A percentile compares a stretch with the other conserved stretches of the same genome.
Conservation (phyloP, 345 rosid genomes). For the Heritiera littoralis region DNA sequence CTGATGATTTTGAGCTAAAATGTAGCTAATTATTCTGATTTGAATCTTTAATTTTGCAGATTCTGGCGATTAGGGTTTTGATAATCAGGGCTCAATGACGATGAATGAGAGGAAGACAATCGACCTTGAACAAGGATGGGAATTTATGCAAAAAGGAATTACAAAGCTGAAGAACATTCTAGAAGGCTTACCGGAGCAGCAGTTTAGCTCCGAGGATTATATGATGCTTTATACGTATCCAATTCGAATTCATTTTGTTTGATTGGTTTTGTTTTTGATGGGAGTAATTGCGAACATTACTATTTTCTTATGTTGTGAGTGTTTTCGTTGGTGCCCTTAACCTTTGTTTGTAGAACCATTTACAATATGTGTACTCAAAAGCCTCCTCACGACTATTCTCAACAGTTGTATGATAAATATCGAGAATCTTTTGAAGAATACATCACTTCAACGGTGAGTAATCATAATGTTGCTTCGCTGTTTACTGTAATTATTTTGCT, state of each 20-base stretch:
- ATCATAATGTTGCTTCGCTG: background rate
- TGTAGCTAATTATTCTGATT: slow-evolving; percentile 10
- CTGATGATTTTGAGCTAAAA: slow-evolving; percentile 14
- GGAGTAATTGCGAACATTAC: background rate
- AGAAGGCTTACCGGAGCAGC: slow-evolving; percentile 49
- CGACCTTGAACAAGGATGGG: slow-evolving; percentile 64
- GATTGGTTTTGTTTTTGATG: background rate
- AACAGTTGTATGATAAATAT: slow-evolving; percentile 68
- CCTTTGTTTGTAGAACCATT: slow-evolving; percentile 45
- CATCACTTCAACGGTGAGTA: slow-evolving; percentile 48
- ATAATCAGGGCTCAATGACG: slow-evolving; percentile 21
- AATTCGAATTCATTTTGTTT: slow-evolving; percentile 7
- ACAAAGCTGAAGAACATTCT: slow-evolving; percentile 56
- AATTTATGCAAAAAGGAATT: slow-evolving; percentile 58
- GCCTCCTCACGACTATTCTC: slow-evolving; percentile 68
- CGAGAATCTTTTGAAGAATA: slow-evolving; percentile 57
- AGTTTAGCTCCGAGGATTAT: slow-evolving; percentile 56
- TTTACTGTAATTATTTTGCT: slow-evolving; percentile 6
- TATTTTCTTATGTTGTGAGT: background rate
- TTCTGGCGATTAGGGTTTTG: slow-evolving; percentile 10
- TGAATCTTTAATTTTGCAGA: slow-evolving; percentile 12
- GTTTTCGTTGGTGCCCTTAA: slow-evolving; percentile 14
- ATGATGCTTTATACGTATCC: slow-evolving; percentile 69
- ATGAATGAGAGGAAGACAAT: slow-evolving; percentile 46
- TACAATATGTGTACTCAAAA: slow-evolving; percentile 73